These are phyloP conservation scores for Hebeloma cylindrosporum DNA, from an alignment of 768 basidiomycete species.

Conservation along the genomic window DNA sequence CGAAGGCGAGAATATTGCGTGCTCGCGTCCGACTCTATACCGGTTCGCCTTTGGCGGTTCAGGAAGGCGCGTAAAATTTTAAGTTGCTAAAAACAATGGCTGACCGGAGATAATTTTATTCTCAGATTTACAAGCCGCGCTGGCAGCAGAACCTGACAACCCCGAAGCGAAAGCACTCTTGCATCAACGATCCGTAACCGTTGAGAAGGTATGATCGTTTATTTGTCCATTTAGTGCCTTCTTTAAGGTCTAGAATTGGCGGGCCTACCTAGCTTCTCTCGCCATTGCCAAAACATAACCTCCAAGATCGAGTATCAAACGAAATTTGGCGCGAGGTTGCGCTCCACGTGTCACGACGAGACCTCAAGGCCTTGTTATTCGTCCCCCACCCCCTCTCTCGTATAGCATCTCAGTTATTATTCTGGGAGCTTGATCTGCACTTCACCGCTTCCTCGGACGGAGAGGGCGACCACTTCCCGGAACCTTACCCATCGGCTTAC, in stretches of 20 bases:
- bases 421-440: conserved; percentile 62
- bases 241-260: background rate
- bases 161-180: conserved; percentile 63
- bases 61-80: conserved; percentile 67
- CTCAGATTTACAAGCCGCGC: conserved; percentile 65
- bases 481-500: conserved; percentile 17
- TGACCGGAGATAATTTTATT: no score
- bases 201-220: conserved; percentile 49
- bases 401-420: conserved; percentile 67
- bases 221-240: background rate
- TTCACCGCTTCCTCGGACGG: conserved; percentile 41
- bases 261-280: conserved; percentile 33
- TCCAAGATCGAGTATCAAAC: conserved; percentile 55
- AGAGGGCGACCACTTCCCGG: conserved; percentile 17
- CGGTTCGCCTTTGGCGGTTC: conserved; percentile 59
- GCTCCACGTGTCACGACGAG: conserved; percentile 56
- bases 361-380: conserved; percentile 62
- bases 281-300: conserved; percentile 37
- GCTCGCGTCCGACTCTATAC: conserved; percentile 65
- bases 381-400: conserved; percentile 68
- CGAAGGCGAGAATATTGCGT: conserved; percentile 63
- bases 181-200: conserved; percentile 52
- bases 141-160: conserved; percentile 65
- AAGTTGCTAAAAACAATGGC: no score
- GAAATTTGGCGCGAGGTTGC: conserved; percentile 77